Conservation (phyloP, 768 basidiomycete genomes). For the Lactarius quietus region DNA sequence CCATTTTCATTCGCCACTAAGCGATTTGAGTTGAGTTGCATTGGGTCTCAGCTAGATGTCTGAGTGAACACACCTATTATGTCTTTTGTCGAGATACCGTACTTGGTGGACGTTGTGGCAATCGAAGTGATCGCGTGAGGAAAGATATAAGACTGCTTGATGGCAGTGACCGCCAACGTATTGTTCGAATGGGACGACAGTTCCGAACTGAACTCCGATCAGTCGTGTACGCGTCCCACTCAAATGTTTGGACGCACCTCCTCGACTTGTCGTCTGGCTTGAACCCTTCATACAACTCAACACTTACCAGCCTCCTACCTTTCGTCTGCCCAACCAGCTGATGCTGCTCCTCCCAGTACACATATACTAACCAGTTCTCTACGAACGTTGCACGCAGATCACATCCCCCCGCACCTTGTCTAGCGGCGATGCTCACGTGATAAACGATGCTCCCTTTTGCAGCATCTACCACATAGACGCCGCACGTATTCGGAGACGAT, state of each 20-base stretch:
- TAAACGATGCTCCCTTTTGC: constrained; percentile 77
- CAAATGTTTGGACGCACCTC: constrained; percentile 48
- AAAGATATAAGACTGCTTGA: constrained; percentile 68
- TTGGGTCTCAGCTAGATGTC: background rate
- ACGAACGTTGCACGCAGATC: constrained; percentile 64
- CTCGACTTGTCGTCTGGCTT: constrained; percentile 61
- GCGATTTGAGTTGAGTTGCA: background rate
- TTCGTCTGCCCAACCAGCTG: constrained; percentile 49
- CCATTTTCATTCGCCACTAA: constrained; percentile 74
- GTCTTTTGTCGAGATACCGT: constrained; percentile 84
- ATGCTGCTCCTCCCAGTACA: constrained; percentile 67
- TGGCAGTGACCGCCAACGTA: constrained; percentile 49
- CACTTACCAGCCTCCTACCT: constrained; percentile 70
- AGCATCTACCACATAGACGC: constrained; percentile 74
- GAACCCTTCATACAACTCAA: constrained; percentile 85
- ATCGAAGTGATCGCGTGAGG: constrained; percentile 68
- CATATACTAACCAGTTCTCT: constrained; percentile 94
- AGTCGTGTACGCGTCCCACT: background rate
- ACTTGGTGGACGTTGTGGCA: constrained; percentile 76
- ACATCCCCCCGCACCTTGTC: constrained; percentile 42
- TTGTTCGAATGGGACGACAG: constrained; percentile 53
- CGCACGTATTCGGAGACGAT: constrained; percentile 40
- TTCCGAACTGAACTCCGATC: constrained; percentile 42
- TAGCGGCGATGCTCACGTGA: constrained; percentile 50
- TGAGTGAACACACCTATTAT: constrained; percentile 64